A percentile compares a stretch with the other conserved stretches of the same genome.
Conservation (phyloP, 345 rosid genomes). For the Nephelium lappaceum region DNA sequence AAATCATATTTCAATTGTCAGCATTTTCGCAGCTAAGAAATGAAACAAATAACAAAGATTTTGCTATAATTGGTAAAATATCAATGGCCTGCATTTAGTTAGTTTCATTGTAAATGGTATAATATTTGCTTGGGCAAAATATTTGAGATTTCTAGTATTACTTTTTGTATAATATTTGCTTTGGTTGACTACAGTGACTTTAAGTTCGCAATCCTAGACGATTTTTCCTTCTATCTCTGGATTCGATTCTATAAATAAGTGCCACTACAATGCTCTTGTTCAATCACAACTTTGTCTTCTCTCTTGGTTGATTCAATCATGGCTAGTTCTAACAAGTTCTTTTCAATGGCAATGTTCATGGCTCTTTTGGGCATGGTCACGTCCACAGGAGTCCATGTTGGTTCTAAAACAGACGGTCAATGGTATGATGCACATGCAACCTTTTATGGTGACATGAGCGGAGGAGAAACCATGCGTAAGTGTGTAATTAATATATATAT, state of each 20-base stretch:
- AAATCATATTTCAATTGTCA: no score
- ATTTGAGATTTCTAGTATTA: no score
- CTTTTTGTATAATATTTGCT: no score
- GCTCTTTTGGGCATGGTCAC: background rate
- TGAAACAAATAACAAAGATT: no score
- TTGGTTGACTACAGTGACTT: no score
- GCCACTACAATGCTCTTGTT: background rate
- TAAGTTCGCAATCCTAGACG: no score
- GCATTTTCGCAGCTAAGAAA: no score
- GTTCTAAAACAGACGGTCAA: background rate
- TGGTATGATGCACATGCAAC: constrained; percentile 55
- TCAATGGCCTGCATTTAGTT: no score
- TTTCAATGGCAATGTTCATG: constrained; percentile 2
- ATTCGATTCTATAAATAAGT: background rate
- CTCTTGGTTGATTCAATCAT: background rate
- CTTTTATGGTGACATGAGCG: constrained; percentile 50
- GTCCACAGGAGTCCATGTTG: background rate
- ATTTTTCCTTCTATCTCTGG: no score
- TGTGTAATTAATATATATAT: background rate
- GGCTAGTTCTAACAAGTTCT: constrained; percentile 12
- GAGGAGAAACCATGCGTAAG: constrained; percentile 54
- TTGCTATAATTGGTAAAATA: no score
- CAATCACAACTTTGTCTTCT: background rate
- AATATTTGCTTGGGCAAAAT: no score
- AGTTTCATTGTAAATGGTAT: no score